A percentile compares a stretch with the other conserved stretches of the same genome.
These are phyloP conservation scores for Podaxis sp. DNA, from an alignment of 768 basidiomycete genomes.

Conservation along the genomic window DNA sequence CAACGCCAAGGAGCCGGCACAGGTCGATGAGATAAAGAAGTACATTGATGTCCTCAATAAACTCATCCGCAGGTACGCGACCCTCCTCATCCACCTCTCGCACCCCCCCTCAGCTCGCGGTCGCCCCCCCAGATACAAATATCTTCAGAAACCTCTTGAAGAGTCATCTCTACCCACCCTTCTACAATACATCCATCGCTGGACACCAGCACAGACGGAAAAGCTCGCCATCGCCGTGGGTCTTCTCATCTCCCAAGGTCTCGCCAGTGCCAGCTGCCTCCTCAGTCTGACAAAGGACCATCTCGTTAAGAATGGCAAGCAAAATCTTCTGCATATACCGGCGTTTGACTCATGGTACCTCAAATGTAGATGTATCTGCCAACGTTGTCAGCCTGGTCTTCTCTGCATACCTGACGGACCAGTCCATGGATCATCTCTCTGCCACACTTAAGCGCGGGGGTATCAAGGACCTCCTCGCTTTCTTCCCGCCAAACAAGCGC, in stretches of 20 bases:
- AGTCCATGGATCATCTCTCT: conserved; percentile 88
- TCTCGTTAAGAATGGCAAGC: conserved; percentile 86
- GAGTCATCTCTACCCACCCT: conserved; percentile 76
- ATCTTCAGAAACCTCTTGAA: conserved; percentile 96
- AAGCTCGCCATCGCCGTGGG: conserved; percentile 82
- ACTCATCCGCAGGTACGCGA: conserved; percentile 81
- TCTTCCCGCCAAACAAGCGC: conserved; percentile 86
- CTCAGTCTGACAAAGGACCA: conserved; percentile 88
- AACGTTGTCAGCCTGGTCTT: conserved; percentile 75
- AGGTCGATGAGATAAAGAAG: conserved; percentile 85
- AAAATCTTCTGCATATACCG: conserved; percentile 1
- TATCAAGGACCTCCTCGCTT: conserved; percentile 78
- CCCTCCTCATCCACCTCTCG: neutral
- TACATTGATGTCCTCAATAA: conserved; percentile 94
- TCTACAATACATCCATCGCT: conserved; percentile 86
- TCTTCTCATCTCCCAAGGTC: conserved; percentile 79
- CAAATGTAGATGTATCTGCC: conserved; percentile 64
- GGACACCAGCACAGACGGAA: conserved; percentile 71
- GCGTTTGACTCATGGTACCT: conserved; percentile 2
- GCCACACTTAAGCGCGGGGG: conserved; percentile 77
- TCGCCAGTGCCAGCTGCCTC: conserved; percentile 73
- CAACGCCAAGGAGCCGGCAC: conserved; percentile 72
- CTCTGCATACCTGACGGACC: conserved; percentile 74
- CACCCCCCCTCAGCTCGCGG: conserved; percentile 11
- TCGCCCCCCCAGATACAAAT: conserved; percentile 75